phyloP scores from a whole-genome alignment of 2,329 filamentous ascomycete genomes.

The Phoma sp. region DNA sequence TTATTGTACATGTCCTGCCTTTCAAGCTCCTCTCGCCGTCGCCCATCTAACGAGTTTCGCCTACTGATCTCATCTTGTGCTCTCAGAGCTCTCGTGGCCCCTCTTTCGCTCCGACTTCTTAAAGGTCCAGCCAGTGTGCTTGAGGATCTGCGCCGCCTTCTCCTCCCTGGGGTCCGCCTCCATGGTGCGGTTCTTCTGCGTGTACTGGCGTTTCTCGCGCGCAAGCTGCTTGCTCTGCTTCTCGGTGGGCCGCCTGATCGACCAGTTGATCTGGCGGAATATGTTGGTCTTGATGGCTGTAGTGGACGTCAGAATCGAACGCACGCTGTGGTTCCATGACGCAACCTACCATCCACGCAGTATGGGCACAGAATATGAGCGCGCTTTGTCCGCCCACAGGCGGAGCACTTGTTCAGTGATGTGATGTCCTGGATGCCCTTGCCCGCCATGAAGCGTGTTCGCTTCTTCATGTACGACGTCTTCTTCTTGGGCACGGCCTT shows the following conservation, averaged over 20 bases:
- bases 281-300: constrained; percentile 45
- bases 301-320: neutral
- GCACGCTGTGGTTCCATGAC: neutral
- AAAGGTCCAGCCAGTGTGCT: constrained; percentile 36
- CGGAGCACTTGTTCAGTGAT: constrained; percentile 84
- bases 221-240: constrained; percentile 41
- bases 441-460: constrained; percentile 91
- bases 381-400: constrained; percentile 85
- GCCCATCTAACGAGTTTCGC: neutral
- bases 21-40: neutral
- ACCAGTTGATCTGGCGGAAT: constrained; percentile 39
- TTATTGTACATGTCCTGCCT: constrained; percentile 10
- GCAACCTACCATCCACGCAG: constrained; percentile 77
- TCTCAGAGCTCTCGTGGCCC: neutral
- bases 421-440: constrained; percentile 94
- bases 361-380: constrained; percentile 87
- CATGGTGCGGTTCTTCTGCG: constrained; percentile 21
- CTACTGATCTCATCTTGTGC: too few species aligned
- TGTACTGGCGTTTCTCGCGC: constrained; percentile 28
- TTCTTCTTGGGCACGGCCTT: constrained; percentile 98
- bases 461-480: constrained; percentile 94
- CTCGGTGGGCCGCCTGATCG: constrained; percentile 31
- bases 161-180: constrained; percentile 33
- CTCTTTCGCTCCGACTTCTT: constrained; percentile 16
- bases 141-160: constrained; percentile 35